phyloP scores from a whole-genome alignment of 208 protist genomes.

The Spongospora subterranea region DNA sequence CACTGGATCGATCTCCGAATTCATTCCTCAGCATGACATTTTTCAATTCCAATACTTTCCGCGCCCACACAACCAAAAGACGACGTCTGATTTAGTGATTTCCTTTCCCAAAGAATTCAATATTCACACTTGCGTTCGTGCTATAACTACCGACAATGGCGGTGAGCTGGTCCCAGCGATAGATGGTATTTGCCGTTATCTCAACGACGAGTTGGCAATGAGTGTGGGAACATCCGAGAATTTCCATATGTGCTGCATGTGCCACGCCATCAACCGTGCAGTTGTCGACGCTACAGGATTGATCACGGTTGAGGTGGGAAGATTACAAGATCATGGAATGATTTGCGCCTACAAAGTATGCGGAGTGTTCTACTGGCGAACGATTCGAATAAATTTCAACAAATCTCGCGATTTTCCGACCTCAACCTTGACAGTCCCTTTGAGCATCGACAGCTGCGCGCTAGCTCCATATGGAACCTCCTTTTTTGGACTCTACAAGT shows the following conservation, averaged over 20 bases:
- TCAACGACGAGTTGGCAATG: background rate
- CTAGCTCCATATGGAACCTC: no score
- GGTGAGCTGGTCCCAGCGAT: constrained; percentile 8
- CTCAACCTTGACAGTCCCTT: no score
- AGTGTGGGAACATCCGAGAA: background rate
- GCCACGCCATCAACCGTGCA: background rate
- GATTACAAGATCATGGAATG: background rate
- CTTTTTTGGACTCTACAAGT: no score
- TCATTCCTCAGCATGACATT: background rate
- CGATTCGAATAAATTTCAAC: no score
- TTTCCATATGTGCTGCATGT: constrained; percentile 14
- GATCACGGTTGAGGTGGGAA: background rate
- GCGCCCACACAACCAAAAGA: constrained; percentile 11
- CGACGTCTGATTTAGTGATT: constrained; percentile 21
- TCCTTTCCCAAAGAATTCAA: background rate
- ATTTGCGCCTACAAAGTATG: no score
- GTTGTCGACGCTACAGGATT: constrained; percentile 13
- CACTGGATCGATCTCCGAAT: constrained; percentile 22
- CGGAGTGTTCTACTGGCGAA: no score
- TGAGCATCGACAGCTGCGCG: no score
- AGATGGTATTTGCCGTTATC: background rate
- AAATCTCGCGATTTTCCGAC: no score
- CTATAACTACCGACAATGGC: constrained; percentile 20
- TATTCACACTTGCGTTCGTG: background rate
- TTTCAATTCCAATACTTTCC: background rate